phyloP scores from a whole-genome alignment of 352 stramenopile genomes.

The Phytopythium chamaehyphon region DNA sequence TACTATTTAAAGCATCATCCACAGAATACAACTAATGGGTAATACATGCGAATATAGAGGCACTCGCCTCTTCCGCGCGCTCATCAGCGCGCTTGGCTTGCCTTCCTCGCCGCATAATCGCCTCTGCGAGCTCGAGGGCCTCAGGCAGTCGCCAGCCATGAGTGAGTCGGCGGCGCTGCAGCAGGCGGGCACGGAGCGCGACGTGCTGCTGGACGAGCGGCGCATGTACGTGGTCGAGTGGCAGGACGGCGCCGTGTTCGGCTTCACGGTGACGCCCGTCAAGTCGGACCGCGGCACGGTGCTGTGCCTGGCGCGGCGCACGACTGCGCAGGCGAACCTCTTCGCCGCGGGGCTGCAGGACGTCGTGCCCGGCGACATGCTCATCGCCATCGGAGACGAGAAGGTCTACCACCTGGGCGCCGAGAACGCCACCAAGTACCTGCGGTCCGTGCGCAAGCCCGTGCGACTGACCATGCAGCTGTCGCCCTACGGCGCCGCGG shows the following conservation, averaged over 20 bases:
- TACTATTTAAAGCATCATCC: too few relatives aligned
- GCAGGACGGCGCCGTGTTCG: conserved; percentile 52
- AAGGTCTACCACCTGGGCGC: conserved; percentile 73
- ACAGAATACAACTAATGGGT: too few relatives aligned
- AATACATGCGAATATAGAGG: too few relatives aligned
- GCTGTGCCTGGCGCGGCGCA: conserved; percentile 54
- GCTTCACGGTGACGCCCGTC: conserved; percentile 68
- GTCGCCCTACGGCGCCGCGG: conserved; percentile 44
- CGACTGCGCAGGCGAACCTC: conserved; percentile 22
- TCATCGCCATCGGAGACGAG: conserved; percentile 72
- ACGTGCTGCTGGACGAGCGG: conserved; percentile 58
- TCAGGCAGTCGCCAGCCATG: too few relatives aligned
- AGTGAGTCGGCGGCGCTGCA: conserved; percentile 14
- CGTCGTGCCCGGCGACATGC: conserved; percentile 68
- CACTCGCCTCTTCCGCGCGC: too few relatives aligned
- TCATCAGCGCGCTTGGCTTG: too few relatives aligned
- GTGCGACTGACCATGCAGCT: conserved; percentile 66
- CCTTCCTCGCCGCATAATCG: too few relatives aligned
- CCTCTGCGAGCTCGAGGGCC: too few relatives aligned
- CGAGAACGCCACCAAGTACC: conserved; percentile 54
- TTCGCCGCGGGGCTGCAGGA: conserved; percentile 49
- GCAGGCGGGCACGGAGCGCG: conserved; percentile 23
- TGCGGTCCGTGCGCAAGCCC: conserved; percentile 65
- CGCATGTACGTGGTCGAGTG: conserved; percentile 79
- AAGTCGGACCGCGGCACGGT: conserved; percentile 66